Evolutionary conservation across 1,139 yeast species (phyloP), one percentile per base, ranked within the genome.

Genomic region (Wickerhamiella infanticola): DNA sequence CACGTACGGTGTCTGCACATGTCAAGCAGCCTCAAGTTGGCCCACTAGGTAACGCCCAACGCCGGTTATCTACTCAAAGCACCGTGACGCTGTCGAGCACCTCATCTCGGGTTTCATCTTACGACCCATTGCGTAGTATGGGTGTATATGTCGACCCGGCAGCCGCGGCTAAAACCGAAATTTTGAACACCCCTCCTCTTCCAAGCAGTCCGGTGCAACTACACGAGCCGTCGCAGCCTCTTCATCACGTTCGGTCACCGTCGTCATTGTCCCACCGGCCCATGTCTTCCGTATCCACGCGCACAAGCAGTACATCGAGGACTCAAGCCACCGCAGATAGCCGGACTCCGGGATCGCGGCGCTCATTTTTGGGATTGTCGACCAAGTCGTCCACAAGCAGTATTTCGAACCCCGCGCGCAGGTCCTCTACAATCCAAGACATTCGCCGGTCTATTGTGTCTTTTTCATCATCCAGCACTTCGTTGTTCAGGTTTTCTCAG

Each of bases 1-100:
- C 11, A 7, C 7, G 33, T 7, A 29, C 33, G 33, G 11, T 29
- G 33, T 29, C 33, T 29, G 33, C 33, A 7, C 33, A 29, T 7
- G 33, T 29, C 9, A 7, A 29, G 33, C 33, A 29, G 33, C 33
- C 33, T 7, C 40, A 38, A 50, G 49, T 27, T 45, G 29, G 39
- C 35, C 40, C 11, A 39, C 39, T 11, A 13, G 18, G 29, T 8
- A 38, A 26, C 23, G 18, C 40, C 1, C 40, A 26, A 9, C 25
- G 27, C 9, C 9, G 40, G 23, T n/a, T 38, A 9, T 38, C 40
- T 11, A 11, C 31, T 4, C 40, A 38, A 3, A 38, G 40, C 24
- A 13, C 13, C 5, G 18, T 5, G 31, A 24, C 40, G 4, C 13
- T n/a, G 7, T 25, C 40, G 24, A n/a, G 18, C 31, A 8, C 40